Conservation (phyloP, 306 rosid genomes). For the Vigna reflexopilosa region DNA sequence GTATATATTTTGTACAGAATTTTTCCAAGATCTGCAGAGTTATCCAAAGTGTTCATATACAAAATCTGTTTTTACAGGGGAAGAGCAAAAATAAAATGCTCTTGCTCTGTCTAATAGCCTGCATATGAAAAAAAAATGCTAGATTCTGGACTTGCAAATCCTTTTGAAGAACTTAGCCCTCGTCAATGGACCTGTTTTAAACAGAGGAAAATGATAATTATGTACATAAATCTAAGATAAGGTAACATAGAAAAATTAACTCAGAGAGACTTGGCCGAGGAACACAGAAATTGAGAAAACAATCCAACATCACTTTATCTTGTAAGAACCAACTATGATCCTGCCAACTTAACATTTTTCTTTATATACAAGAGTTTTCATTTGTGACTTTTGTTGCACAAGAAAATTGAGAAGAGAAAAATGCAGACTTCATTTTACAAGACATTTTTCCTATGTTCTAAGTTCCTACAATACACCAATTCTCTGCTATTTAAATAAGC, state of each 20-base stretch:
- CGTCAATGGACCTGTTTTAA: conserved; percentile 55
- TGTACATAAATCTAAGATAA: conserved; percentile 4
- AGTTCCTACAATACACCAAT: conserved; percentile 26
- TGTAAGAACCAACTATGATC: background rate
- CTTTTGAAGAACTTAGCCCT: conserved; percentile 46
- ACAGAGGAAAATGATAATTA: conserved; percentile 31
- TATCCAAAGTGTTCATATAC: background rate
- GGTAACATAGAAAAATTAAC: conserved; percentile 17
- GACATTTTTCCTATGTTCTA: conserved; percentile 29
- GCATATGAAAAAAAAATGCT: background rate
- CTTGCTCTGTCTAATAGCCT: background rate
- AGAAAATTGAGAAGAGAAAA: conserved; percentile 35
- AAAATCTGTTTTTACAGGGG: background rate
- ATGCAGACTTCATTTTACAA: conserved; percentile 34
- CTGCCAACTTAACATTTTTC: conserved; percentile 10
- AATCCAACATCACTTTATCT: conserved; percentile 34
- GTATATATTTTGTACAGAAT: background rate
- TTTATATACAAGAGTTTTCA: conserved; percentile 39
- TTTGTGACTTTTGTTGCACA: conserved; percentile 39
- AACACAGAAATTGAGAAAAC: background rate
- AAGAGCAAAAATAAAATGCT: background rate
- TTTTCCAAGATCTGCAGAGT: conserved; percentile 20
- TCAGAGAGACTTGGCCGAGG: background rate
- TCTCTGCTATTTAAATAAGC: conserved; percentile 24
- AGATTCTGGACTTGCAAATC: conserved; percentile 41